These are phyloP conservation scores for Lyophyllum decastes DNA, from an alignment of 768 basidiomycete species.

Conservation along the genomic window DNA sequence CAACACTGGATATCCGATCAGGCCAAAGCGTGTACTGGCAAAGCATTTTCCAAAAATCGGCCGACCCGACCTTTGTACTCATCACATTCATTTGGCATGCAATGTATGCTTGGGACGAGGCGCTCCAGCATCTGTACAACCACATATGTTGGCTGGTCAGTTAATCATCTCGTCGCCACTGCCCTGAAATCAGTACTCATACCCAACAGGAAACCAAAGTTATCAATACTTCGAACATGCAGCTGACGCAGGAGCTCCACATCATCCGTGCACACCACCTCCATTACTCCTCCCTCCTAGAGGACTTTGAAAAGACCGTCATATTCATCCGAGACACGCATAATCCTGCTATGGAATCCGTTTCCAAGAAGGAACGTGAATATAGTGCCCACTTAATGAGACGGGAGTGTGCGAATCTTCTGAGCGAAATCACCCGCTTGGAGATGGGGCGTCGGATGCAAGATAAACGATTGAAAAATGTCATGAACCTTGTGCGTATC, in stretches of 20 bases:
- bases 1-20: not conserved
- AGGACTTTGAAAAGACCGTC: conserved; percentile 55
- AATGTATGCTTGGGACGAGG: conserved; percentile 28
- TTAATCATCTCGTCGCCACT: not conserved
- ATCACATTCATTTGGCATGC: conserved; percentile 27
- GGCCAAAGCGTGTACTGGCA: conserved; percentile 29
- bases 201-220: conserved; percentile 43
- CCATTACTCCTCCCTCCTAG: conserved; percentile 55
- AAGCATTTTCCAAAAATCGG: conserved; percentile 21
- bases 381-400: conserved; percentile 35
- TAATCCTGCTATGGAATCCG: conserved; percentile 51
- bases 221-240: conserved; percentile 40
- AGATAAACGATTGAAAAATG: conserved; percentile 51
- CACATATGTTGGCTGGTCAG: conserved; percentile 25
- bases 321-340: conserved; percentile 40
- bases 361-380: conserved; percentile 26
- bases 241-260: conserved; percentile 53
- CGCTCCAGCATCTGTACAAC: conserved; percentile 23
- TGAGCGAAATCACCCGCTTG: conserved; percentile 51
- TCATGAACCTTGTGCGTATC: conserved; percentile 47
- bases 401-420: conserved; percentile 50
- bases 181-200: not conserved
- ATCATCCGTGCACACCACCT: conserved; percentile 61
- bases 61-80: conserved; percentile 27
- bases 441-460: conserved; percentile 42